A percentile compares a stretch with the other conserved stretches of the same genome.
phyloP scores from a whole-genome alignment of 1,139 yeast genomes.

The Geotrichum citri-aurantii region DNA sequence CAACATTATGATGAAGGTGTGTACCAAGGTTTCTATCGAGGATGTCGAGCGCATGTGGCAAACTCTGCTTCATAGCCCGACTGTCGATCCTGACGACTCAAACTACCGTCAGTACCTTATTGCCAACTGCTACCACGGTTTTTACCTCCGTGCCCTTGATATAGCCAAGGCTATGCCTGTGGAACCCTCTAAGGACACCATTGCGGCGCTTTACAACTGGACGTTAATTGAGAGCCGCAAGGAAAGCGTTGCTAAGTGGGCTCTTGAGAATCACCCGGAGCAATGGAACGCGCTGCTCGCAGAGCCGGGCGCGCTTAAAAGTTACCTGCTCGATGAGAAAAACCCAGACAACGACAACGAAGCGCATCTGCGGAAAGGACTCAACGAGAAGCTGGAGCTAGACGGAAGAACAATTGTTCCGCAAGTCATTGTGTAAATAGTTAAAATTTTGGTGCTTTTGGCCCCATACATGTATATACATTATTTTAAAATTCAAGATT shows the following conservation, averaged over 20 bases:
- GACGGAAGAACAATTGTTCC: conserved; percentile 10
- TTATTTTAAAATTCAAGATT: too few species aligned
- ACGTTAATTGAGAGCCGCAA: conserved; percentile 49
- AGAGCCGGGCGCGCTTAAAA: conserved; percentile 39
- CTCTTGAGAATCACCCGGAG: conserved; percentile 39
- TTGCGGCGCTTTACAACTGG: conserved; percentile 57
- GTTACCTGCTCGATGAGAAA: conserved; percentile 27
- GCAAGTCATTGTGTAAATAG: conserved; percentile 1
- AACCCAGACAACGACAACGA: conserved; percentile 31
- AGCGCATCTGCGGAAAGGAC: conserved; percentile 23
- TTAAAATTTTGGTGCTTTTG: neutral
- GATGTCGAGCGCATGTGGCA: conserved; percentile 64
- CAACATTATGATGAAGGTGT: conserved; percentile 65
- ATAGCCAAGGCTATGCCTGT: conserved; percentile 48
- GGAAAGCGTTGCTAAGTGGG: conserved; percentile 49
- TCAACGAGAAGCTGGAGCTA: conserved; percentile 9
- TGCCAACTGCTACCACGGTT: conserved; percentile 70
- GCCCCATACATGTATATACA: neutral
- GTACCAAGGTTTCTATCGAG: conserved; percentile 53
- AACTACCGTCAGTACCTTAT: conserved; percentile 60
- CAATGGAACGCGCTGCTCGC: conserved; percentile 45
- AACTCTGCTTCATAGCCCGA: conserved; percentile 47
- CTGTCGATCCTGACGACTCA: conserved; percentile 50
- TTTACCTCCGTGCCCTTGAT: conserved; percentile 52
- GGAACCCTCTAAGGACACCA: conserved; percentile 45